Conservation (phyloP, 305 asterid species). For the Petunia hybrid region DNA sequence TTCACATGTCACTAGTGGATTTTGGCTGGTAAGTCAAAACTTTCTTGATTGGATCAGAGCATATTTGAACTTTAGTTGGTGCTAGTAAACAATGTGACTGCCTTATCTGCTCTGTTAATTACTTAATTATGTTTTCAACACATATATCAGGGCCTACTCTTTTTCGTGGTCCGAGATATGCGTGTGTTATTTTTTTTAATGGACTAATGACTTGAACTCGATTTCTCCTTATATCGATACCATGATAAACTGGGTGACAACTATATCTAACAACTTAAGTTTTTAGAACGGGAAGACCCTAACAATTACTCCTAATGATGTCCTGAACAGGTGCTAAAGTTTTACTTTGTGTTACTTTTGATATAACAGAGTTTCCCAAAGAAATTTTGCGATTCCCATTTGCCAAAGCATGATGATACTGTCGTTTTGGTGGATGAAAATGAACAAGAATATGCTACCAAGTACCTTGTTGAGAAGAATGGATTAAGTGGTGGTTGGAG, state of each 20-base stretch:
- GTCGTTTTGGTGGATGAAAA: constrained; percentile 23
- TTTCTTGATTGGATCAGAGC: no score
- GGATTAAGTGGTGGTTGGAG: constrained; percentile 75
- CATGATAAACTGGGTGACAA: no score
- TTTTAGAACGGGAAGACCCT: no score
- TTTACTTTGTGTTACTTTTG: background rate
- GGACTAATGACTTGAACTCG: no score
- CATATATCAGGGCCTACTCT: no score
- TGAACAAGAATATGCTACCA: constrained; percentile 38
- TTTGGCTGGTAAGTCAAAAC: constrained; percentile 63
- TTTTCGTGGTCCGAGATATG: no score
- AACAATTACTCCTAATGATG: no score
- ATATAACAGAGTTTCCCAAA: constrained; percentile 57
- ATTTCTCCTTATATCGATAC: no score
- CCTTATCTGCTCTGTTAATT: no score
- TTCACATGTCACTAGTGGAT: constrained; percentile 68
- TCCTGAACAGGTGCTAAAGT: background rate
- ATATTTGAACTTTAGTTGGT: background rate
- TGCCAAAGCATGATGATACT: constrained; percentile 31
- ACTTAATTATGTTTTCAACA: no score
- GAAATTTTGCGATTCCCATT: constrained; percentile 50
- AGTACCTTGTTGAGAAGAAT: constrained; percentile 48
- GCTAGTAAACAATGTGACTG: background rate
- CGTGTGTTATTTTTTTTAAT: no score
- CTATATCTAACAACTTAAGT: no score